Evolutionary conservation across 2,329 filamentous ascomycete species (phyloP), one percentile per base, ranked within the genome.

Genomic region (Dactylellina haptotyla): DNA sequence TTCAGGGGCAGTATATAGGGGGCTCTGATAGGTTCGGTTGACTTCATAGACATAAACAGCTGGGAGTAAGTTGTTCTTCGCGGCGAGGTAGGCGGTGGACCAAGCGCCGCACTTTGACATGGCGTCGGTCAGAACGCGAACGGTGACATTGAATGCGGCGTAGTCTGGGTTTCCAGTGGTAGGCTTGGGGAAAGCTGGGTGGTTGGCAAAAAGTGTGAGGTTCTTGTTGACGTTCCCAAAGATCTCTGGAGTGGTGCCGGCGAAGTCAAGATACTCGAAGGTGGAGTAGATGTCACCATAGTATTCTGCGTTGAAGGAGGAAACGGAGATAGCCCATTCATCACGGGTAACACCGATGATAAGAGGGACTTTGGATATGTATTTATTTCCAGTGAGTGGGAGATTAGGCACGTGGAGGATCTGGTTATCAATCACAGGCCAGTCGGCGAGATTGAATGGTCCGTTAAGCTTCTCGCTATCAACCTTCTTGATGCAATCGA

Each of bases 21-120:
- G 18, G 2, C 76, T 77, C 65, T 79, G 81, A 77, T 82, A 83
- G 2, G 80, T 82, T 48, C 81, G 77, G 76, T 83, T 81, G 78
- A 82, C 81, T 54, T 80, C 72, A 75, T 80, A 83, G 51, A 78
- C 76, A 77, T 81, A 82, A 1, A 79, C 75, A 1, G 75, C 26
- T 8, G 64, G 66, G 67, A 82, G 80, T 30, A 79, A 77, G 41
- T 57, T 51, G 69, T 80, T 73, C 43, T 77, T 14, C 1, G 78
- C 75, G 23, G 78, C 81, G 1, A 78, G 78, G 75, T 79, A 80
- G n/a, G 80, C 79, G 30, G 79, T 80, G 23, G 80, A 80, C 25
- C 79, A 76, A 57, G 79, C 76, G 32, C 78, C 77, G 76, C 82
- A 83, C 54, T 75, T 77, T 76, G 81, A 82, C 30, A 78, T 74